Evolutionary conservation across 1,284 basidiomycete species (phyloP), one percentile per base, ranked within the genome.

Genomic region (Erythrobasidium hasegawianum): DNA sequence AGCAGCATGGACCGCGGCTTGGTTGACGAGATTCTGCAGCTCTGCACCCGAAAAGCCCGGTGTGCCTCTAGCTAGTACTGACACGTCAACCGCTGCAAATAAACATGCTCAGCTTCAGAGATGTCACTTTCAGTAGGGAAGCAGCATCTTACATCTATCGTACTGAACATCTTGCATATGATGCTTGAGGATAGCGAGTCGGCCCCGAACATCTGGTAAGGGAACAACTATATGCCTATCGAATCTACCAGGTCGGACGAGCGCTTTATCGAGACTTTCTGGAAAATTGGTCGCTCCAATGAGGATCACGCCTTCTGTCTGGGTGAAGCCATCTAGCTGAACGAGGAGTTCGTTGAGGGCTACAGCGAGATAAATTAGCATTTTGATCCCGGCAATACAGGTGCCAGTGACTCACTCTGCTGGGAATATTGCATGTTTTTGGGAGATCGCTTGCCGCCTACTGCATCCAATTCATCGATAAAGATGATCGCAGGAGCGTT

Each of bases 401-500:
- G 78, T 65, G 78, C 77, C 75, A 20, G 67, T 2, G 14, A 33
- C 62, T 50, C 22, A 65, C 62, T 75, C 71, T 92, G 89, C 74
- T 89, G 90, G 84, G 89, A 85, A 79, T 90, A 89, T 73, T 89
- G 87, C 69, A 89, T 88, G 74, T 97, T 93, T 70, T 88, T 86
- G 61, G 85, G 86, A 70, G 85, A 89, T 54, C 95, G 87, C 79
- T 95, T 97, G 16, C 91, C 90, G 58, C 96, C 91, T 68, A 95
- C 88, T 5, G 91, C 92, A 75, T 95, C 91, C 41, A 95, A 79
- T 76, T 95, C 91, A 74, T 95, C 91, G 73, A 95, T 95, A 78
- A 95, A 95, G 70, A 95, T 91, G 76, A 95, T 95, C 86, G 79
- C 90, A 1, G 96, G 95, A 67, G 95, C 86, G 76, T 92, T 91